phyloP scores from a whole-genome alignment of 1,284 basidiomycete species.

The Ceratobasidium sp. region DNA sequence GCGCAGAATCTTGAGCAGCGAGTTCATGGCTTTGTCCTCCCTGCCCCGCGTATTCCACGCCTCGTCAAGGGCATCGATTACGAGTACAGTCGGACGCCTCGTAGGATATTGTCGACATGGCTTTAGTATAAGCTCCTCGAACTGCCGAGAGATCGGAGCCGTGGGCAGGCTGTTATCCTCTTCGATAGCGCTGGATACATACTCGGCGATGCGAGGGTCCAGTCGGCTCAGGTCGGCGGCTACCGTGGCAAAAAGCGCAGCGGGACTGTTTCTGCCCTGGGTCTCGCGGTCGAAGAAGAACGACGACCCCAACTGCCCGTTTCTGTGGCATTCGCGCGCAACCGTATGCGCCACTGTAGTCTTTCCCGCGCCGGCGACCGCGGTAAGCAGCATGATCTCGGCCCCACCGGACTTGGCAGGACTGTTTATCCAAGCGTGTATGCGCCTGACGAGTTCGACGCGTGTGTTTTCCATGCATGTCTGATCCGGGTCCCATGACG shows the following conservation, averaged over 20 bases:
- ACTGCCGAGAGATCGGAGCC: constrained; percentile 5
- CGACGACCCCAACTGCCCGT: constrained; percentile 43
- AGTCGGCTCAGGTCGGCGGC: not conserved
- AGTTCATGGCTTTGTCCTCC: too few relatives aligned
- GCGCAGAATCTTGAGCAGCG: constrained; percentile 3
- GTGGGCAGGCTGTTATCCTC: not conserved
- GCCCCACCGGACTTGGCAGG: not conserved
- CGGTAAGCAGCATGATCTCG: constrained; percentile 25
- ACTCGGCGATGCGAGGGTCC: not conserved
- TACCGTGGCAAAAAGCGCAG: constrained; percentile 5
- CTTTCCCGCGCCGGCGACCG: constrained; percentile 16
- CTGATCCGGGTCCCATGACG: constrained; percentile 18
- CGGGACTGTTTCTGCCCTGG: constrained; percentile 13
- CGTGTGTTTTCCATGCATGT: constrained; percentile 15
- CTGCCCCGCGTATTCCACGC: constrained; percentile 1
- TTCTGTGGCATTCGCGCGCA: not conserved
- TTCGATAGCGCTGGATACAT: too few relatives aligned
- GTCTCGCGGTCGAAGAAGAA: constrained; percentile 28
- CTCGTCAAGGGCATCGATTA: constrained; percentile 31
- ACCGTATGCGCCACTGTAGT: constrained; percentile 28
- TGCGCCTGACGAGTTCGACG: not conserved
- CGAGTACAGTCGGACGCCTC: not conserved
- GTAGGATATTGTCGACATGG: not conserved
- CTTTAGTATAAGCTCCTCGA: not conserved
- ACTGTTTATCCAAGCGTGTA: not conserved